Percentiles rank a stretch among this genome's conserved stretches.
Conservation (phyloP, 805 yeast species). For the Helenozyma baotianmanensis region DNA sequence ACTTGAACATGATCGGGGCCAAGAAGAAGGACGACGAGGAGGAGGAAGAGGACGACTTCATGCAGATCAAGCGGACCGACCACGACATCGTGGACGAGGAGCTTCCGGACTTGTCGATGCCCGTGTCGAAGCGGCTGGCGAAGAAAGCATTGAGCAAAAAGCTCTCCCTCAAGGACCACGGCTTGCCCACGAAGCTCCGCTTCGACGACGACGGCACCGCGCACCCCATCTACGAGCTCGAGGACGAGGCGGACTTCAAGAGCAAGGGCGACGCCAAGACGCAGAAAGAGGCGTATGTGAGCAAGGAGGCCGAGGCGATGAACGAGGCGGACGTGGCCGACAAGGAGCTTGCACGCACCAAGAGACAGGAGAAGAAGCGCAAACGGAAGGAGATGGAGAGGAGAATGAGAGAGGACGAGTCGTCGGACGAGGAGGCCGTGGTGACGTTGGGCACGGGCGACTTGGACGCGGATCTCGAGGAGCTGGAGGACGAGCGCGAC, state of each 20-base stretch:
- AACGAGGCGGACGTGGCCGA: conserved; percentile 68
- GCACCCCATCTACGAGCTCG: conserved; percentile 87
- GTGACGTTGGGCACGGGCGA: conserved; percentile 33
- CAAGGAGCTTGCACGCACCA: conserved; percentile 69
- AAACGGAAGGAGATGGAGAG: conserved; percentile 78
- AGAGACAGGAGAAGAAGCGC: conserved; percentile 83
- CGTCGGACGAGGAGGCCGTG: conserved; percentile 26
- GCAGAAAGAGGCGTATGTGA: conserved; percentile 66
- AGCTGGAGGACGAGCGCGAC: conserved; percentile 31
- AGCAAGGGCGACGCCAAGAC: conserved; percentile 63
- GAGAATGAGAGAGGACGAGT: conserved; percentile 41
- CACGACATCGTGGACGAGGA: conserved; percentile 66
- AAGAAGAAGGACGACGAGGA: conserved; percentile 24
- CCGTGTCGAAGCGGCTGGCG: conserved; percentile 77
- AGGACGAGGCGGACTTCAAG: conserved; percentile 82
- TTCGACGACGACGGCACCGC: conserved; percentile 95
- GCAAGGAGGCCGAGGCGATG: conserved; percentile 67
- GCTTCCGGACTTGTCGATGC: conserved; percentile 54
- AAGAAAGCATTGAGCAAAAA: conserved; percentile 88
- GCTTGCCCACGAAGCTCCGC: conserved; percentile 69
- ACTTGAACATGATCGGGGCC: conserved; percentile 62
- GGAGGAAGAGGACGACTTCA: conserved; percentile 61
- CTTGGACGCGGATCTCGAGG: conserved; percentile 44
- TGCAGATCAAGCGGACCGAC: conserved; percentile 73
- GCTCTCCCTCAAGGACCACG: conserved; percentile 53